Evolutionary conservation across 2,329 filamentous ascomycete genomes (phyloP), one percentile per base, ranked within the genome.

Genomic region (Teratosphaeriaceae sp.): DNA sequence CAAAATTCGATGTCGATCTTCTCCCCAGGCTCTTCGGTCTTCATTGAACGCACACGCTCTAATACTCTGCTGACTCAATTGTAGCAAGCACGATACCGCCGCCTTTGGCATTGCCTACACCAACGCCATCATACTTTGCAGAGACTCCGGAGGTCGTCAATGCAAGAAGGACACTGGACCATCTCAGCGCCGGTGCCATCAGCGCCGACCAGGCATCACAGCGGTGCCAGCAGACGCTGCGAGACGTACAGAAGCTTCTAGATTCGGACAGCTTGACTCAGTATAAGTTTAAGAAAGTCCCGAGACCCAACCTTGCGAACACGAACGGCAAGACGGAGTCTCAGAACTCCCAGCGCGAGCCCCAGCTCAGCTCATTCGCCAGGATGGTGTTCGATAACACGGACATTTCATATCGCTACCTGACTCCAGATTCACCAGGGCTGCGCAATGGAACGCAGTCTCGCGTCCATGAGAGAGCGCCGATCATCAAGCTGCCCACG

Each of bases 161-260:
- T 11, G 52, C 50, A 20, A 48, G 44, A 48, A 70, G 69, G 52
- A 69, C 73, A 29, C 62, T 89, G 53, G 79, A 84, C 51, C 75
- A 75, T 35, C 68, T 96, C 37, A 88, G 92, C 58, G 71, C 73
- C 50, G 85, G 90, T 60, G 80, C 82, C 46, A 66, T 71, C 30
- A 75, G 70, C 48, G 67, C 77, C 19, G 69, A 73, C 37, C 73
- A 76, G 33, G 73, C 74, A 22, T 82, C 84, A 16, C 76, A 78
- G 58, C 77, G 79, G 50, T 69, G 89, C 36, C 82, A 85, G 53
- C 79, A 82, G 53, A 83, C 81, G 9, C 72, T 89, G 35, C 76
- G 84, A 54, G 82, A 90, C 61, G 72, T 96, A 22, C 78, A 86
- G 44, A 79, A 82, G 49, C 75, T 94, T 30, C 65, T 96, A 43